Base-by-base conservation (phyloP, 2,329 filamentous ascomycete genomes). In the Ophiocordyceps camponoti-floridani region DNA sequence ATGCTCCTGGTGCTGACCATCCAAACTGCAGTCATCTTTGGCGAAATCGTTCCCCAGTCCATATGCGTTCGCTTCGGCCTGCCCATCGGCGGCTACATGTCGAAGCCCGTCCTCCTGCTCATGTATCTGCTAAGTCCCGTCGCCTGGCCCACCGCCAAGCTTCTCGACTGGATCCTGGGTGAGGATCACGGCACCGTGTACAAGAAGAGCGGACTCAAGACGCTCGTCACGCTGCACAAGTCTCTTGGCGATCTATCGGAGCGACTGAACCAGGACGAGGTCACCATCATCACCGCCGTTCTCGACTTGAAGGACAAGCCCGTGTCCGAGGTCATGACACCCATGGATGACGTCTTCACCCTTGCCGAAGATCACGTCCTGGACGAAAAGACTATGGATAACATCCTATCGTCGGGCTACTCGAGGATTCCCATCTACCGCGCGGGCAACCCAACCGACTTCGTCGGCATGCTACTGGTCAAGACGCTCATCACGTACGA, bases 401-500 rank as follows among this genome's bases (percentile, higher is more conserved):
- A 77, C 48, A 95, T 98, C 46, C 71, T 96, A 8, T 87, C 85
- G 1, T 87, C 88, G 42, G 91, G 91, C 41, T 98, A 96, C 62
- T 96, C 91, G 12, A 75, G 91, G 47, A 96, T 98, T 51, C 91
- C 91, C 3, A 94, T 98, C 47, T 84, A 95, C 57, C 80, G 86
- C 37, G 79, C 86, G 0, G 83, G 86, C 47, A 93, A 88, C 55
- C 69, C 75, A 1, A 75, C 76, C 46, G 89, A 98, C 59, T 98
- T 95, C 62, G 82, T 96, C 28, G 91, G 91, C 50, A 98, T 98
- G 89, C 75, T 98, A 7, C 69, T 98, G 10, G 91, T 98, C 60
- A 98, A 98, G 69, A 96, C 96, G 57, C 75, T 98, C 48, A 98
- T 98, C 56, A 96, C 91, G 0, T 98, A 98, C 59, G 91, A 98